A percentile compares a stretch with the other conserved stretches of the same genome.
phyloP scores from a whole-genome alignment of 306 rosid species.

The Acacia crassicarpa region DNA sequence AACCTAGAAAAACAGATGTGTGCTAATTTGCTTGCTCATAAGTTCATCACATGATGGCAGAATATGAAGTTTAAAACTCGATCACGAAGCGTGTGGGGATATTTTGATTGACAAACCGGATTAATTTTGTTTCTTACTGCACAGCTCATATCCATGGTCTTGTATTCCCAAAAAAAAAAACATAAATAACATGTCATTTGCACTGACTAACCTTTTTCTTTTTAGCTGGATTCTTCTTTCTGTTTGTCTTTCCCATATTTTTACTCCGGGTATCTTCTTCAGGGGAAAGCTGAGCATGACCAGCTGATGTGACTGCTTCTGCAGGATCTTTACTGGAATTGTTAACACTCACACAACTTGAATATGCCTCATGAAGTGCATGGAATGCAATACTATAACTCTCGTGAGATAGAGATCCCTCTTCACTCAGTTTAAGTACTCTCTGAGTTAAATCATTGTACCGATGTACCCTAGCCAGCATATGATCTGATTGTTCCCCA shows the following conservation, averaged over 20 bases:
- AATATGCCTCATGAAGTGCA: conserved; percentile 62
- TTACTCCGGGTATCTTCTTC: conserved; percentile 86
- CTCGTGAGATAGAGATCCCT: conserved; percentile 88
- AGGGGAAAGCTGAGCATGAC: conserved; percentile 64
- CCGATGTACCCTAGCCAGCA: conserved; percentile 68
- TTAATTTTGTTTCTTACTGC: background rate
- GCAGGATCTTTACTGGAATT: conserved; percentile 62
- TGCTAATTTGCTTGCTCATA: background rate
- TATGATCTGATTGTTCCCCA: conserved; percentile 65
- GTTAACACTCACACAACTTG: conserved; percentile 63
- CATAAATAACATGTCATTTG: conserved; percentile 17
- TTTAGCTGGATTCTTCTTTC: conserved; percentile 86
- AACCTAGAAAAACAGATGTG: background rate
- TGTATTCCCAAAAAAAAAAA: no score
- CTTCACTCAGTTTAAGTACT: conserved; percentile 75
- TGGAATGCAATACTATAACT: conserved; percentile 74
- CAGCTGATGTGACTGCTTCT: conserved; percentile 70
- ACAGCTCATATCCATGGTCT: background rate
- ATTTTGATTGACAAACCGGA: background rate
- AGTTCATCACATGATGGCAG: background rate
- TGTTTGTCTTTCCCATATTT: conserved; percentile 70
- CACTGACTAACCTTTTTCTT: conserved; percentile 77
- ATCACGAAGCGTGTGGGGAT: background rate
- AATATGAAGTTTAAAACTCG: background rate
- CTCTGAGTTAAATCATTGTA: conserved; percentile 78